These are phyloP conservation scores for Acarospora socialis DNA, from an alignment of 2,329 filamentous ascomycete species.

Conservation along the genomic window DNA sequence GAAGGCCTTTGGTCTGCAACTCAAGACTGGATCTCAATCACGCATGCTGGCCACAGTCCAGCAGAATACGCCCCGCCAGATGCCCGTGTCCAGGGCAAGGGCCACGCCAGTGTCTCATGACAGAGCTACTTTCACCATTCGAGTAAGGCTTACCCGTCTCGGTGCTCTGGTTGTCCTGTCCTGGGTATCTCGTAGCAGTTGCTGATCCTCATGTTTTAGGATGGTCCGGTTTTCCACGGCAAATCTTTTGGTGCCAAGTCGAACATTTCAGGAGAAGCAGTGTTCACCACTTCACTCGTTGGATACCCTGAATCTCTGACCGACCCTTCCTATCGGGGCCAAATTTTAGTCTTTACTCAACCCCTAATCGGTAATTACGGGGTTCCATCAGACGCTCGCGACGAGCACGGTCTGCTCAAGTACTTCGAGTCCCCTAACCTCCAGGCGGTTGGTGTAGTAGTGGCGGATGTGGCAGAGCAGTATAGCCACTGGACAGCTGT, in stretches of 20 bases:
- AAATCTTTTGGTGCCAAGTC: constrained; percentile 92
- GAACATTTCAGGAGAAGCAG: constrained; percentile 94
- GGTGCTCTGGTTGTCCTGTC: too few species aligned
- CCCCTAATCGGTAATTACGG: constrained; percentile 98
- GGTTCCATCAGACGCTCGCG: constrained; percentile 72
- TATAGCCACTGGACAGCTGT: constrained; percentile 99
- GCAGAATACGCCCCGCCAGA: constrained; percentile 54
- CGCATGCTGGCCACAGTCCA: constrained; percentile 52
- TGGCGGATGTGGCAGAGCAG: constrained; percentile 81
- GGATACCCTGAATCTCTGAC: constrained; percentile 87
- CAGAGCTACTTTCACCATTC: constrained; percentile 87
- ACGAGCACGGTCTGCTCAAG: constrained; percentile 80
- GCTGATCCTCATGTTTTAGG: constrained; percentile 35
- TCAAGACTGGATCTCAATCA: constrained; percentile 23
- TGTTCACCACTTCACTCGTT: constrained; percentile 95
- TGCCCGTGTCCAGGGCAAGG: constrained; percentile 42
- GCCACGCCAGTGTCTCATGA: constrained; percentile 57
- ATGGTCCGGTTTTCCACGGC: constrained; percentile 90
- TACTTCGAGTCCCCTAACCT: constrained; percentile 98
- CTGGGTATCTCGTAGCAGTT: background rate
- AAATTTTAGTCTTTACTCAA: constrained; percentile 97
- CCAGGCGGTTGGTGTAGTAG: constrained; percentile 88
- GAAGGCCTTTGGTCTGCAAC: constrained; percentile 17
- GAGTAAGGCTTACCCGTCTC: constrained; percentile 38
- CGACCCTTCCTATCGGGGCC: constrained; percentile 55